These are phyloP conservation scores for Erigeron philadelphicus DNA, from an alignment of 140 eudicot species.

Conservation along the genomic window DNA sequence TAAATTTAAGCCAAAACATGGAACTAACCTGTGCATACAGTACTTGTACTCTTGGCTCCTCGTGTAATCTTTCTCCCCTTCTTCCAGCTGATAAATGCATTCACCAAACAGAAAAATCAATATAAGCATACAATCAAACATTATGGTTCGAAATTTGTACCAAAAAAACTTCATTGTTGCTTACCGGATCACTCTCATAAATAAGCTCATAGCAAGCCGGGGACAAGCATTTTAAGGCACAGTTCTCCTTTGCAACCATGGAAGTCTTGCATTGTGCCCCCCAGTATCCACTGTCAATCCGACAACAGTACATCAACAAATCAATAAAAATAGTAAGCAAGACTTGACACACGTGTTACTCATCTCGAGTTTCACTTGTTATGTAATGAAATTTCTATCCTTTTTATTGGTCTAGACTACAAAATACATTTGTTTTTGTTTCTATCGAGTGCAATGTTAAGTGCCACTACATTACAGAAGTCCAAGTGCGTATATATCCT, in stretches of 20 bases:
- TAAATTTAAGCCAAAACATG: neutral
- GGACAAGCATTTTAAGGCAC: slow-evolving; percentile 75
- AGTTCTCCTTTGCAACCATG: slow-evolving; percentile 74
- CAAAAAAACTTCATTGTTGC: slow-evolving; percentile 16
- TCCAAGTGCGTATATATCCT: neutral
- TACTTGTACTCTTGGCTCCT: slow-evolving; percentile 85
- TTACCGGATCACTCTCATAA: slow-evolving; percentile 92
- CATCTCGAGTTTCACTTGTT: neutral
- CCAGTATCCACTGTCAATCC: slow-evolving; percentile 69
- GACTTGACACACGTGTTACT: slow-evolving; percentile 2
- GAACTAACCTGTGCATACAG: slow-evolving; percentile 75
- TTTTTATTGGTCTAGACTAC: too few relatives aligned
- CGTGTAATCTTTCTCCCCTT: slow-evolving; percentile 77
- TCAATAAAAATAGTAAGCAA: neutral
- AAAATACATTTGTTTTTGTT: too few relatives aligned
- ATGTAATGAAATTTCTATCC: too few relatives aligned
- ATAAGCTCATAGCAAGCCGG: slow-evolving; percentile 81
- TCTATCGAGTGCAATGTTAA: too few relatives aligned
- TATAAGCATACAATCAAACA: neutral
- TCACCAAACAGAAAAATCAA: slow-evolving; percentile 17
- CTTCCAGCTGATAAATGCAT: slow-evolving; percentile 57
- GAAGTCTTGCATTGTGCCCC: slow-evolving; percentile 74
- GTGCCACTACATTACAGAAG: neutral
- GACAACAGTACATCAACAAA: slow-evolving; percentile 12
- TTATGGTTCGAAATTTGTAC: neutral